A percentile compares a stretch with the other conserved stretches of the same genome.
Evolutionary conservation across 352 stramenopile species (phyloP).

Genomic region (Phytophthora rubi): DNA sequence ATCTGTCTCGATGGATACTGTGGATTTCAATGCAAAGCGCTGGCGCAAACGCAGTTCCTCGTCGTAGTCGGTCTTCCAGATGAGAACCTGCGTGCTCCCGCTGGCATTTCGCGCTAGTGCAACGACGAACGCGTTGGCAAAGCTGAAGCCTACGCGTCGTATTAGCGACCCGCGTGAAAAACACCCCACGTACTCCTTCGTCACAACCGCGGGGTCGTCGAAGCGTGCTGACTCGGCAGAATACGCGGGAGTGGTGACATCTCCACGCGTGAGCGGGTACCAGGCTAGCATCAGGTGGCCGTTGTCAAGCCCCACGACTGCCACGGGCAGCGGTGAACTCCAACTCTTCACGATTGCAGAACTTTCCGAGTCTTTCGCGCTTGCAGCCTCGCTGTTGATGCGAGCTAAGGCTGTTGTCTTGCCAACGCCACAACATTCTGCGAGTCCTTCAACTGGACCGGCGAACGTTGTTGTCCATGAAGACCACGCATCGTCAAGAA

Average conservation of each 20-base stretch:
- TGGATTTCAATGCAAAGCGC: conserved; percentile 33
- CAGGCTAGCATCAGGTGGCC: conserved; percentile 70
- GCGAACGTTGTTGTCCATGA: conserved; percentile 64
- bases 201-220: conserved; percentile 34
- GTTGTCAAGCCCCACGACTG: conserved; percentile 50
- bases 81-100: conserved; percentile 46
- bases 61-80: conserved; percentile 84
- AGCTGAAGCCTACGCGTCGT: conserved; percentile 54
- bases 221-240: conserved; percentile 4
- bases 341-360: conserved; percentile 25
- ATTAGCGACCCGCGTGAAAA: conserved; percentile 55
- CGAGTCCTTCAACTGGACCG: conserved; percentile 56
- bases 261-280: conserved; percentile 64
- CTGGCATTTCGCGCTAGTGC: conserved; percentile 46
- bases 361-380: conserved; percentile 7
- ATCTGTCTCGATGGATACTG: conserved; percentile 3
- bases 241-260: conserved; percentile 15
- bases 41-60: conserved; percentile 60
- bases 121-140: conserved; percentile 63
- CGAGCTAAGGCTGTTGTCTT: conserved; percentile 45
- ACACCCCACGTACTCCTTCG: conserved; percentile 65
- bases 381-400: conserved; percentile 38
- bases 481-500: conserved; percentile 52
- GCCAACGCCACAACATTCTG: conserved; percentile 40
- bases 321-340: conserved; percentile 60